Conservation (phyloP, 2,329 filamentous ascomycete species). For the Fusarium newnesense region DNA sequence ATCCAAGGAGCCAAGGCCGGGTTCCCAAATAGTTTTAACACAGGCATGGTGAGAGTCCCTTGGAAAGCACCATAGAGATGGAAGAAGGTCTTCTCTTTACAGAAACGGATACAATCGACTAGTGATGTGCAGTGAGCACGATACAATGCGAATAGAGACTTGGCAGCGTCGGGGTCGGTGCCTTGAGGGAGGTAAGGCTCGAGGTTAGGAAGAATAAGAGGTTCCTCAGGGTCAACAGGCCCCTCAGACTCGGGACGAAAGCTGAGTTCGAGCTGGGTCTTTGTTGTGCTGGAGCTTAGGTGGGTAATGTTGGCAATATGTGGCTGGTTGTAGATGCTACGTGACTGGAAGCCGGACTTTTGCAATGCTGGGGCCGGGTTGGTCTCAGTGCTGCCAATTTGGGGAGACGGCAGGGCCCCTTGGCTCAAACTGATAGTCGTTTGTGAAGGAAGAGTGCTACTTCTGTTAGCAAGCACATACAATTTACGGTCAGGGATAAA, state of each 20-base stretch:
- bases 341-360: slow-evolving; percentile 40
- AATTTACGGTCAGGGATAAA: neutral
- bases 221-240: slow-evolving; percentile 67
- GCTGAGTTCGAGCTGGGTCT: slow-evolving; percentile 67
- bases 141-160: slow-evolving; percentile 87
- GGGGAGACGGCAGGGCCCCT: slow-evolving; percentile 46
- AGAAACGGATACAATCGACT: slow-evolving; percentile 94
- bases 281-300: slow-evolving; percentile 66
- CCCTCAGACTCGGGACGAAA: slow-evolving; percentile 70
- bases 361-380: slow-evolving; percentile 18
- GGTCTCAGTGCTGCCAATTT: slow-evolving; percentile 39
- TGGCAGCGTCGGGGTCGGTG: slow-evolving; percentile 87
- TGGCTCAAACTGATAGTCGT: slow-evolving; percentile 44
- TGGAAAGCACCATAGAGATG: slow-evolving; percentile 95
- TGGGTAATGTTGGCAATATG: slow-evolving; percentile 67
- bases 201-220: slow-evolving; percentile 86
- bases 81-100: slow-evolving; percentile 96
- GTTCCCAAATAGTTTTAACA: slow-evolving; percentile 90
- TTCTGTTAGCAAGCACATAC: slow-evolving; percentile 34
- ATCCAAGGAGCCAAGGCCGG: slow-evolving; percentile 90
- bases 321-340: slow-evolving; percentile 69
- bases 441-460: slow-evolving; percentile 49
- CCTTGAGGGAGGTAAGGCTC: slow-evolving; percentile 81
- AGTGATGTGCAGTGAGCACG: slow-evolving; percentile 94
- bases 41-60: slow-evolving; percentile 94